These are phyloP conservation scores for Malassezia obtusa DNA, from an alignment of 1,284 basidiomycete genomes.

Conservation along the genomic window DNA sequence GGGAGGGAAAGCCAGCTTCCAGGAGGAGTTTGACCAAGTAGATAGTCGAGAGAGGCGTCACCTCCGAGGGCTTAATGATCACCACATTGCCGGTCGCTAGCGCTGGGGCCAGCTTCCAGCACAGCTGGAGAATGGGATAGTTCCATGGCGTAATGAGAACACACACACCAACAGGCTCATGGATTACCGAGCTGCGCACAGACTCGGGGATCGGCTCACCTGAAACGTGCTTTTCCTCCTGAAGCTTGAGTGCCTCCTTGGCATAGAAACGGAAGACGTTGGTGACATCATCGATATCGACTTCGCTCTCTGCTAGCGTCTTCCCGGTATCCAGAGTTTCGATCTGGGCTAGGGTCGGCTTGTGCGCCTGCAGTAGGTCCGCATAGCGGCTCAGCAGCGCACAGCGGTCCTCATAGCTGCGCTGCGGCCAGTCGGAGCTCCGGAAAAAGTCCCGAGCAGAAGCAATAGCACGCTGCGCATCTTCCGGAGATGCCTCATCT, in stretches of 20 bases:
- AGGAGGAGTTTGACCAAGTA: constrained; percentile 39
- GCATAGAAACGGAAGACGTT: constrained; percentile 46
- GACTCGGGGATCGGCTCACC: constrained; percentile 36
- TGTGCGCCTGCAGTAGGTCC: constrained; percentile 39
- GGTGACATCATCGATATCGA: constrained; percentile 46
- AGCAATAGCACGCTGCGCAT: constrained; percentile 33
- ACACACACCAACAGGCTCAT: constrained; percentile 45
- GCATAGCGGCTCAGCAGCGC: constrained; percentile 30
- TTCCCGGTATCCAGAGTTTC: constrained; percentile 47
- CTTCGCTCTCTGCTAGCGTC: constrained; percentile 38
- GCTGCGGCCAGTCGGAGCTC: constrained; percentile 29
- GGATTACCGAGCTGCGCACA: constrained; percentile 31
- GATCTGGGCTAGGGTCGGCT: constrained; percentile 31
- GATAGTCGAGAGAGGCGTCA: constrained; percentile 45
- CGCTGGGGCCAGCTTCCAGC: constrained; percentile 47
- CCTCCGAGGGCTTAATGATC: constrained; percentile 48
- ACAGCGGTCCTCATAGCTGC: constrained; percentile 25
- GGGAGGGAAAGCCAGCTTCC: constrained; percentile 39
- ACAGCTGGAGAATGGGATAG: constrained; percentile 45
- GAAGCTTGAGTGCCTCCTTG: constrained; percentile 40
- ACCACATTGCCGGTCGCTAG: constrained; percentile 43
- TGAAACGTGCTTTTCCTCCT: constrained; percentile 27
- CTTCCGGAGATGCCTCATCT: constrained; percentile 36
- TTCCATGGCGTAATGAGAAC: constrained; percentile 48
- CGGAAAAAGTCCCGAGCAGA: constrained; percentile 35